Conservation (phyloP, 2,329 filamentous ascomycete species). For the Colletotrichum sp. region DNA sequence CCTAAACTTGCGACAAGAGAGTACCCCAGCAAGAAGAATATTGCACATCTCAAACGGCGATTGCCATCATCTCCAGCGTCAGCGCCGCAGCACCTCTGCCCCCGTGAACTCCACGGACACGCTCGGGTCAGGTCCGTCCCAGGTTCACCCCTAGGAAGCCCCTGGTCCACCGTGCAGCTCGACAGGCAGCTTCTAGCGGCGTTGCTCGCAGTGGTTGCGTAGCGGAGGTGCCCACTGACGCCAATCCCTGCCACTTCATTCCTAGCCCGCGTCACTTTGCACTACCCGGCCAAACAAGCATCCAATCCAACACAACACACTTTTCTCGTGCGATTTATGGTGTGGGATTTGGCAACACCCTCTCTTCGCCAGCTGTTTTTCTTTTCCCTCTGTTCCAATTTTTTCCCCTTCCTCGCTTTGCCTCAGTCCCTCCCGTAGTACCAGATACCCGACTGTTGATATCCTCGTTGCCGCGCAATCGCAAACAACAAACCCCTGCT, state of each 20-base stretch:
- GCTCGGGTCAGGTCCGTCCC: background rate
- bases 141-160: conserved; percentile 5
- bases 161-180: background rate
- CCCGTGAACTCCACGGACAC: background rate
- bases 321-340: conserved; percentile 14
- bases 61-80: background rate
- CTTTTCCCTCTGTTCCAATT: background rate
- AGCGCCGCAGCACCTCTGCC: background rate
- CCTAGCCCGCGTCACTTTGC: conserved; percentile 14
- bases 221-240: background rate
- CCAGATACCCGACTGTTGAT: conserved; percentile 5
- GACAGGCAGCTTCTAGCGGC: conserved; percentile 1
- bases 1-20: background rate
- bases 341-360: conserved; percentile 12
- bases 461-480: background rate
- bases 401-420: background rate
- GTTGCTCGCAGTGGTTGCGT: conserved; percentile 6
- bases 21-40: background rate
- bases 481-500: background rate
- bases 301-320: conserved; percentile 12
- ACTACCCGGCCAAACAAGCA: conserved; percentile 6
- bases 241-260: conserved; percentile 14
- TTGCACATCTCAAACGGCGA: background rate
- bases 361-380: background rate
- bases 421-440: background rate